Evolutionary conservation across 345 rosid species (phyloP).

Genomic region (Murraya koenigii): DNA sequence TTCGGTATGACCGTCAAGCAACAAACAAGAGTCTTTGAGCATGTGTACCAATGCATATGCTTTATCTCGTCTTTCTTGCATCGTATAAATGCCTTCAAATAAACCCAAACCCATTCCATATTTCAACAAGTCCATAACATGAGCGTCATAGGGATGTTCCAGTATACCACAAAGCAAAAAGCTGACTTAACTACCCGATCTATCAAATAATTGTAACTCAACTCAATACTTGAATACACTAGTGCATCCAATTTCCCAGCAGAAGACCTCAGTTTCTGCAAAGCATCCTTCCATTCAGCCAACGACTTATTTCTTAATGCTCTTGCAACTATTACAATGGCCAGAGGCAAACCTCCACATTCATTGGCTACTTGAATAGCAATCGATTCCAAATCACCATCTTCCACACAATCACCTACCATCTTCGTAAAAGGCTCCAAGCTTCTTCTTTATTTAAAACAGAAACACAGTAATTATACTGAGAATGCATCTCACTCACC

Average conservation of each 20-base stretch:
- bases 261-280: not conserved
- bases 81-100: not conserved
- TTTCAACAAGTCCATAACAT: slow-evolving; percentile 16
- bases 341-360: slow-evolving; percentile 21
- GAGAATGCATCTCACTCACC: slow-evolving; percentile 6
- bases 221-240: not conserved
- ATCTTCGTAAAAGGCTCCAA: slow-evolving; percentile 21
- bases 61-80: slow-evolving; percentile 1
- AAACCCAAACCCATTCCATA: slow-evolving; percentile 27
- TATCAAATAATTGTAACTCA: not conserved
- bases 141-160: not conserved
- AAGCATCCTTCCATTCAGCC: slow-evolving; percentile 5
- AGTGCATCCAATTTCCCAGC: not conserved
- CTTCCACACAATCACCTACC: slow-evolving; percentile 6
- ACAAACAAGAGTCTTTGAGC: slow-evolving; percentile 26
- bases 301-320: slow-evolving; percentile 11
- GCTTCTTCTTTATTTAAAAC: slow-evolving; percentile 12
- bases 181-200: not conserved
- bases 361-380: slow-evolving; percentile 16
- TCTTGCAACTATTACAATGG: slow-evolving; percentile 17
- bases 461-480: not conserved
- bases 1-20: not conserved
- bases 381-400: not conserved
- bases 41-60: not conserved
- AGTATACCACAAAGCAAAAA: slow-evolving; percentile 3